Evolutionary conservation across 768 basidiomycete species (phyloP).

Genomic region (Antrodiella citrinella): DNA sequence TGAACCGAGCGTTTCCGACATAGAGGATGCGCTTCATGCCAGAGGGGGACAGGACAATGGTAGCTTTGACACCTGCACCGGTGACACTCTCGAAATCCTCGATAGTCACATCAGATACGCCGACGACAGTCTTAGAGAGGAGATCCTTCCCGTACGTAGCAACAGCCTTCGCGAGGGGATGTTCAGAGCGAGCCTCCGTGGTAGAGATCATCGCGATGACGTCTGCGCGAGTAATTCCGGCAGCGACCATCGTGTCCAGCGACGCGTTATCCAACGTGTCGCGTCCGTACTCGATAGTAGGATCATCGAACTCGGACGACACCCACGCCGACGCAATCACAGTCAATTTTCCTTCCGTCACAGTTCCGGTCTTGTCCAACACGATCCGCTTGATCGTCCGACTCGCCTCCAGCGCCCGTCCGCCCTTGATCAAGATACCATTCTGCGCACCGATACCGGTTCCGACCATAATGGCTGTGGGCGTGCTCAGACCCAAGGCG

Average conservation of each 20-base stretch:
- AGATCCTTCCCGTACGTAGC: conserved; percentile 72
- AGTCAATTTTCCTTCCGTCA: conserved; percentile 89
- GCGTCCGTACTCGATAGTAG: conserved; percentile 6
- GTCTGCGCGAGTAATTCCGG: conserved; percentile 53
- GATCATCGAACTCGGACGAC: conserved; percentile 27
- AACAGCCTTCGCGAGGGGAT: conserved; percentile 92
- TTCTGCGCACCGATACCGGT: conserved; percentile 96
- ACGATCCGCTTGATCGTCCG: conserved; percentile 74
- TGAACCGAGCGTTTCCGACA: conserved; percentile 72
- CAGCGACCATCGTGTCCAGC: conserved; percentile 36
- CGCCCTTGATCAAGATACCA: conserved; percentile 97
- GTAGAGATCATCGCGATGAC: conserved; percentile 78
- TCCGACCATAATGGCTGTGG: conserved; percentile 99
- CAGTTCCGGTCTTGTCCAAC: conserved; percentile 95
- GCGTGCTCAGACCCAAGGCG: conserved; percentile 91
- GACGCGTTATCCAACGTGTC: conserved; percentile 8
- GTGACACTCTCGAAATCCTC: conserved; percentile 81
- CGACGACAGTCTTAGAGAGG: conserved; percentile 31
- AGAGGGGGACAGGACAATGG: conserved; percentile 43
- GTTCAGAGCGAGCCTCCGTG: conserved; percentile 89
- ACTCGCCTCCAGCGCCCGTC: conserved; percentile 88
- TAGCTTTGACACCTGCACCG: conserved; percentile 80
- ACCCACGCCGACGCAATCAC: conserved; percentile 78
- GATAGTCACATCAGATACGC: conserved; percentile 46
- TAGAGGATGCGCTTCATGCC: conserved; percentile 43